Evolutionary conservation across 768 basidiomycete species (phyloP), one percentile per base, ranked within the genome.

Genomic region (Suillus occidentalis): DNA sequence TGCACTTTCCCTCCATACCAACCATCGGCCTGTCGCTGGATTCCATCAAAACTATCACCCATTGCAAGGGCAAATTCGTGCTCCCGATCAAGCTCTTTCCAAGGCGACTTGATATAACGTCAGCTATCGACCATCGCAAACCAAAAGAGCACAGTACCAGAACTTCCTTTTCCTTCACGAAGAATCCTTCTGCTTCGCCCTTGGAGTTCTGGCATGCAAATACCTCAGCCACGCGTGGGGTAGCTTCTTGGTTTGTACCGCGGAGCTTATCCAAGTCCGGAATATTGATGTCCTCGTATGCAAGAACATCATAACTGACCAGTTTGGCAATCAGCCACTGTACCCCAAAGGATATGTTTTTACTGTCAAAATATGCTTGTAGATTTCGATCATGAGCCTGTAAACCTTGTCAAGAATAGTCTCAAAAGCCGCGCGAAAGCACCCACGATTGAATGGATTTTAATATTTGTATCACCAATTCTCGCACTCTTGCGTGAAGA

Each of bases 1-100:
- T 84, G 77, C 0, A 89, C 79, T 68, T 84, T 83, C 0, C 90
- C 89, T 1, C 87, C 89, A 67, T 86, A 88, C 84, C 85, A 89
- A 7, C 73, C 75, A 6, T 77, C 73, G 36, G 72, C 67, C 22
- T 76, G 70, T 16, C 72, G 67, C 22, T 78, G 76, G 59, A 80
- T 76, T 1, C 84, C 87, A 6, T 7, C 73, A n/a, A 34, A 39
- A 12, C 8, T 31, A 8, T 40, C 16, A 20, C 58, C 58, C 25
- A 59, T 42, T 42, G 58, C 58, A 28, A 59, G 18, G 34, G 50
- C 62, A 28, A 31, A 75, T 1, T 71, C 67, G 42, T 84, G 82
- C 69, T 91, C 89, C 6, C 68, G 73, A 67, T 90, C 88, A 4
- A 90, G 75, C 70, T 90, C 87, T 50, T 71, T 70, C 88, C 88